Percentiles rank a stretch among this genome's conserved stretches.
phyloP scores from a whole-genome alignment of 1,284 basidiomycete species.

The Cutaneotrichosporon daszewskae region DNA sequence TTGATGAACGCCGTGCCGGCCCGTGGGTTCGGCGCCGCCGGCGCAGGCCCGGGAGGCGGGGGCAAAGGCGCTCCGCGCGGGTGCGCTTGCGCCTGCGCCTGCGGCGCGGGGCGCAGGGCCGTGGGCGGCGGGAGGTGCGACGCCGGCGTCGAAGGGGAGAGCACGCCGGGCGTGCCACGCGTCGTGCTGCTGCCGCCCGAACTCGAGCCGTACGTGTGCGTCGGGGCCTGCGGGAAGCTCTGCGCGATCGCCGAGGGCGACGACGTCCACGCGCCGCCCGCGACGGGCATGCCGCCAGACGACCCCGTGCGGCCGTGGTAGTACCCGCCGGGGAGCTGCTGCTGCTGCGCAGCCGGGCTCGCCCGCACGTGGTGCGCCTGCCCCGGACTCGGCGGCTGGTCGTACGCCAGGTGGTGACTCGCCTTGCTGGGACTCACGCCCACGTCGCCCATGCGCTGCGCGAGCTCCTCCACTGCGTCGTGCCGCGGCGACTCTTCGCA shows the following conservation, averaged over 20 bases:
- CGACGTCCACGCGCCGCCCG: too few relatives aligned
- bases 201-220: neutral
- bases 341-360: too few relatives aligned
- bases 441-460: conserved; percentile 46
- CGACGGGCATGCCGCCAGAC: too few relatives aligned
- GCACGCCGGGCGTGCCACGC: neutral
- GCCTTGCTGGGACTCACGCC: too few relatives aligned
- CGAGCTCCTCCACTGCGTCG: conserved; percentile 59
- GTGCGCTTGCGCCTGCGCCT: conserved; percentile 1
- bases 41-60: neutral
- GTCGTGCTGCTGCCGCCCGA: neutral
- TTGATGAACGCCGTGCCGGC: conserved; percentile 67
- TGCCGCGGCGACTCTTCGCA: conserved; percentile 60
- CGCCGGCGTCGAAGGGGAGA: neutral
- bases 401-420: too few relatives aligned
- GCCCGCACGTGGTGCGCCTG: neutral
- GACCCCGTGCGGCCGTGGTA: too few relatives aligned
- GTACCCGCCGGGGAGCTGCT: too few relatives aligned
- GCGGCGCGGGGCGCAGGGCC: conserved; percentile 10
- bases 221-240: too few relatives aligned
- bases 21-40: neutral
- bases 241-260: too few relatives aligned
- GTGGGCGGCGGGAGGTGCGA: conserved; percentile 4
- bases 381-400: neutral
- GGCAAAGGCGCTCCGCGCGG: neutral